Base-by-base conservation (phyloP, 164 flowering plant genomes). In the Chimonanthus salicifolius region DNA sequence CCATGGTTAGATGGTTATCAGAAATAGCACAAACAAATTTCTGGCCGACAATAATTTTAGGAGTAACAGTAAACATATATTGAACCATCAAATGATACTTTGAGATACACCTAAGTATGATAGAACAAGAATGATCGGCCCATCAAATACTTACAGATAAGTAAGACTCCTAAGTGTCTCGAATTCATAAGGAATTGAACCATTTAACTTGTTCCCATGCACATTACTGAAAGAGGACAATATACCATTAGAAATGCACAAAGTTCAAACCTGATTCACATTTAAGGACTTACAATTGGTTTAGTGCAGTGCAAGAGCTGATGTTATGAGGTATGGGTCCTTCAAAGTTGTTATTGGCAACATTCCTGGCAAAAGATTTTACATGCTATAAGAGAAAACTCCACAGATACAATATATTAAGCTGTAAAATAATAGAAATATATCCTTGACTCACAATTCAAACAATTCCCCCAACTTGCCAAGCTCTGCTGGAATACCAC, bases 391-490 rank as follows among this genome's bases (percentile, higher is more conserved):
- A n/a, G 13, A 9, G 16, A 54, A 4, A 54, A 54, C 1, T 54
- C 60, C 60, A 2, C 11, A 54, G 16, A 54, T 11, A 10, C 4
- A 13, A 54, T 54, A 54, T 54, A 10, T 13, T 54, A 54, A 54
- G 16, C 4, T 13, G 16, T 54, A 54, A 54, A 54, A 2, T 11
- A 54, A 51, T 51, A n/a, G n/a, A 54, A 54, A 2, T n/a, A 18
- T 3, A 66, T 0, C 44, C 8, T 4, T 8, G 18, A 76, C 95
- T 78, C 64, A 94, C 98, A 94, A 68, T 79, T 92, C 97, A 87
- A 94, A 94, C 68, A 94, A 75, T 67, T 90, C 97, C 44, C 85
- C 94, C 33, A 94, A 85, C 78, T 91, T 88, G 69, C 98, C 97
- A 70, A 94, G 92, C 75, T 94, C 98, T 54, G 91, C 75, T 33